These are phyloP conservation scores for Xylariaceae sp. DNA, from an alignment of 2,329 filamentous ascomycete species.

Conservation along the genomic window DNA sequence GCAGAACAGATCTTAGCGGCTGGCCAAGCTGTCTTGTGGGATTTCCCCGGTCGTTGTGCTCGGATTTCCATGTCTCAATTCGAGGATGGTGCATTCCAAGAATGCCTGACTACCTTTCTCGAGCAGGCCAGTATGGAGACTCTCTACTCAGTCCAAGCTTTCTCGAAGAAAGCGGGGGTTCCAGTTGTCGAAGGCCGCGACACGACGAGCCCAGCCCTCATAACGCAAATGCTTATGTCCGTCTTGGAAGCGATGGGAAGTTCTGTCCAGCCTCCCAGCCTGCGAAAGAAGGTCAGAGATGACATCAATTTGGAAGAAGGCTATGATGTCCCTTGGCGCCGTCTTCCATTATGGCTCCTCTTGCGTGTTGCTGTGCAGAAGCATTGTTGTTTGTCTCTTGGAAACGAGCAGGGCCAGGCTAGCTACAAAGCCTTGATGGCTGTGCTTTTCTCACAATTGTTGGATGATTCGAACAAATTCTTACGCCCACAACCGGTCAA, in stretches of 20 bases:
- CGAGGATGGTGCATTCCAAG: constrained; percentile 40
- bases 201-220: constrained; percentile 51
- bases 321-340: constrained; percentile 56
- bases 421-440: constrained; percentile 58
- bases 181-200: constrained; percentile 53
- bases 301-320: constrained; percentile 51
- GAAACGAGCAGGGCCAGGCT: constrained; percentile 38
- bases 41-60: constrained; percentile 52
- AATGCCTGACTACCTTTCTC: constrained; percentile 48
- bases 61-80: constrained; percentile 37
- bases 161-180: constrained; percentile 47
- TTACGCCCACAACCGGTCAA: constrained; percentile 34
- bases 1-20: constrained; percentile 46
- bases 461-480: constrained; percentile 35
- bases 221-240: constrained; percentile 58
- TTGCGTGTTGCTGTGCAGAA: constrained; percentile 56
- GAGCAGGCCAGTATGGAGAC: constrained; percentile 52
- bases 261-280: constrained; percentile 28
- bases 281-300: constrained; percentile 59
- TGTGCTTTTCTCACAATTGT: constrained; percentile 41
- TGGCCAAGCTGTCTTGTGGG: constrained; percentile 46
- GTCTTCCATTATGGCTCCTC: constrained; percentile 59
- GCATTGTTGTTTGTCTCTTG: constrained; percentile 41
- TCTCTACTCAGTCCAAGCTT: constrained; percentile 50
- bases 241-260: constrained; percentile 53